These are phyloP conservation scores for Entomortierella beljakovae DNA, from an alignment of 192 early-diverging fungal species.

Conservation along the genomic window DNA sequence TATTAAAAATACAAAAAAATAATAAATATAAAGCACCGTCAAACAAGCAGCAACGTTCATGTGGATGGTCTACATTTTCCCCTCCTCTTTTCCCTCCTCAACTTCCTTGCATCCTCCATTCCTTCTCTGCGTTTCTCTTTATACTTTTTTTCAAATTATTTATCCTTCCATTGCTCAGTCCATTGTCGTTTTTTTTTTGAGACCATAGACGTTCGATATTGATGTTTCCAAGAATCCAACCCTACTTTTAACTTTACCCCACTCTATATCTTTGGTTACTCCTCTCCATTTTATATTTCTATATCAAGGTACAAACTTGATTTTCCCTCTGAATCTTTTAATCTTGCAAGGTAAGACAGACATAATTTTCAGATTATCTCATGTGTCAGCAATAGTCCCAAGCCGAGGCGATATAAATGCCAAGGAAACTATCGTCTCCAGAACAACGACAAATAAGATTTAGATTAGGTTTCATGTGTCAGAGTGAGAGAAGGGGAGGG, in stretches of 20 bases:
- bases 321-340: too few species aligned
- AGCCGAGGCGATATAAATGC: too few species aligned
- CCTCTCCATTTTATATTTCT: too few species aligned
- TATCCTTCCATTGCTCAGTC: neutral
- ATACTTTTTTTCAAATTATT: neutral
- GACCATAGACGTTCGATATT: neutral
- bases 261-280: neutral
- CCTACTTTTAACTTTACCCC: neutral
- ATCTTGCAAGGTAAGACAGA: too few species aligned
- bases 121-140: neutral
- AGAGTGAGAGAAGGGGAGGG: neutral
- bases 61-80: neutral
- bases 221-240: neutral
- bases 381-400: too few species aligned
- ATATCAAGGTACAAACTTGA: too few species aligned
- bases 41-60: slow-evolving; percentile 31
- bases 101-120: neutral
- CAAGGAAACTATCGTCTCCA: neutral
- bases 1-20: slow-evolving; percentile 1
- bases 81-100: neutral
- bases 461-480: neutral
- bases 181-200: neutral
- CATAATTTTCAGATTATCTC: too few species aligned
- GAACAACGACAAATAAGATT: neutral
- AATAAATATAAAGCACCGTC: too few species aligned